Evolutionary conservation across 768 basidiomycete genomes (phyloP).

Genomic region (Tylopilus felleus): DNA sequence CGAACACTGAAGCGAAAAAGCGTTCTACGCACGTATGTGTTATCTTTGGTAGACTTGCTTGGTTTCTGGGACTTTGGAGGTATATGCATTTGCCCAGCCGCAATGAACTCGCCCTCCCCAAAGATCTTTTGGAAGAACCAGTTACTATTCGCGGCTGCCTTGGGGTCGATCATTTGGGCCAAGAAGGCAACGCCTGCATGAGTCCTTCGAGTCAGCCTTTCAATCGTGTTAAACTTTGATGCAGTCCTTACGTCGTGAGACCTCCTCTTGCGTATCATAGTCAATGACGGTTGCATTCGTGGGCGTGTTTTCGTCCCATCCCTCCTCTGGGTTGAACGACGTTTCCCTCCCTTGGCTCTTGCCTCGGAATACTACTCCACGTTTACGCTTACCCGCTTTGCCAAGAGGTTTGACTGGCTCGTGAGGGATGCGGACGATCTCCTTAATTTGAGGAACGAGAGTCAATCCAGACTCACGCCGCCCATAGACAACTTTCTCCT

Average conservation of each 20-base stretch:
- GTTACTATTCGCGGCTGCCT: conserved; percentile 53
- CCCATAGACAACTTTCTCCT: conserved; percentile 84
- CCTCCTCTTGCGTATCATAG: conserved; percentile 57
- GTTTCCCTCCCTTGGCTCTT: conserved; percentile 36
- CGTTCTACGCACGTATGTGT: conserved; percentile 72
- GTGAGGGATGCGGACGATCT: conserved; percentile 57
- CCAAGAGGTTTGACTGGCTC: conserved; percentile 48
- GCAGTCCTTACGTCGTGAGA: conserved; percentile 62
- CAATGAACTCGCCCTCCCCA: conserved; percentile 87
- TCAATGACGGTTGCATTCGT: conserved; percentile 65
- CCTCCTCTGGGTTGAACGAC: conserved; percentile 57
- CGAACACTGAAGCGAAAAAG: not conserved
- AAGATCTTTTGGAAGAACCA: conserved; percentile 94
- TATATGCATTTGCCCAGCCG: conserved; percentile 82
- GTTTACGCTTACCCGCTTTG: conserved; percentile 36
- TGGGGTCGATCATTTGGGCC: conserved; percentile 59
- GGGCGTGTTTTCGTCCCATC: conserved; percentile 82
- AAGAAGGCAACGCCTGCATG: conserved; percentile 76
- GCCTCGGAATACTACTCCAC: conserved; percentile 27
- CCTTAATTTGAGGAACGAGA: conserved; percentile 63
- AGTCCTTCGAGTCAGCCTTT: conserved; percentile 1
- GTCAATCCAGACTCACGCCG: conserved; percentile 48
- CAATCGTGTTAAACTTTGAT: not conserved
- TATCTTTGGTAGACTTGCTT: conserved; percentile 87
- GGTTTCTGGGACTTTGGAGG: conserved; percentile 81